These are phyloP conservation scores for Nitzschia sp. DNA, from an alignment of 108 stramenopile species.

Conservation along the genomic window DNA sequence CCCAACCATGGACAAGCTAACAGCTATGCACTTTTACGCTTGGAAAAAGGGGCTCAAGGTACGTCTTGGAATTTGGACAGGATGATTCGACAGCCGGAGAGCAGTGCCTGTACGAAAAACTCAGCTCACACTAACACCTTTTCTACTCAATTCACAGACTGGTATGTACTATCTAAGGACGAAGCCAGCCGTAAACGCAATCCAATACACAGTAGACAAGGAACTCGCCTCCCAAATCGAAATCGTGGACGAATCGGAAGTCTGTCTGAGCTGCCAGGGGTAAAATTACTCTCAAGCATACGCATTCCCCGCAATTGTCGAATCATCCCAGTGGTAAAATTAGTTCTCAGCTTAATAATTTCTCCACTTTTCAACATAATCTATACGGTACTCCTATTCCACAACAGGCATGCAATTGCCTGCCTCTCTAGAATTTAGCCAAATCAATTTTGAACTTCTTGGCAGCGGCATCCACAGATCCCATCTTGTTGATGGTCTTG, in stretches of 20 bases:
- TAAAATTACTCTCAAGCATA: too few relatives aligned
- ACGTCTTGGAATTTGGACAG: too few relatives aligned
- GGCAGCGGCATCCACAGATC: constrained; percentile 89
- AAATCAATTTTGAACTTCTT: constrained; percentile 92
- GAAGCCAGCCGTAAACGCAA: constrained; percentile 95
- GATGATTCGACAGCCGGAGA: not conserved
- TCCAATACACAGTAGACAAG: constrained; percentile 96
- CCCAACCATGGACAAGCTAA: constrained; percentile 89
- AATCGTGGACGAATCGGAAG: constrained; percentile 22
- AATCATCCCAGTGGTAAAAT: too few relatives aligned
- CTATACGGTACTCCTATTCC: not conserved
- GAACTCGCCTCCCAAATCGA: constrained; percentile 12
- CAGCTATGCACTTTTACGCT: constrained; percentile 98
- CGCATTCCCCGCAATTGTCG: too few relatives aligned
- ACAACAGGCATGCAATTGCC: too few relatives aligned
- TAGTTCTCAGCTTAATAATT: too few relatives aligned
- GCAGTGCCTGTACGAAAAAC: too few relatives aligned
- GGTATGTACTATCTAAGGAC: constrained; percentile 98
- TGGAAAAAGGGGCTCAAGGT: constrained; percentile 95
- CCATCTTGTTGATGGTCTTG: constrained; percentile 95
- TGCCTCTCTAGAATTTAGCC: constrained; percentile 76
- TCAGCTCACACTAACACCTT: not conserved
- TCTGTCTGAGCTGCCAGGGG: constrained; percentile 32
- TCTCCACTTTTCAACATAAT: too few relatives aligned
- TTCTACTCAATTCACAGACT: constrained; percentile 53